A percentile compares a stretch with the other conserved stretches of the same genome.
Conservation (phyloP, 352 stramenopile species). For the Pythium volutum region DNA sequence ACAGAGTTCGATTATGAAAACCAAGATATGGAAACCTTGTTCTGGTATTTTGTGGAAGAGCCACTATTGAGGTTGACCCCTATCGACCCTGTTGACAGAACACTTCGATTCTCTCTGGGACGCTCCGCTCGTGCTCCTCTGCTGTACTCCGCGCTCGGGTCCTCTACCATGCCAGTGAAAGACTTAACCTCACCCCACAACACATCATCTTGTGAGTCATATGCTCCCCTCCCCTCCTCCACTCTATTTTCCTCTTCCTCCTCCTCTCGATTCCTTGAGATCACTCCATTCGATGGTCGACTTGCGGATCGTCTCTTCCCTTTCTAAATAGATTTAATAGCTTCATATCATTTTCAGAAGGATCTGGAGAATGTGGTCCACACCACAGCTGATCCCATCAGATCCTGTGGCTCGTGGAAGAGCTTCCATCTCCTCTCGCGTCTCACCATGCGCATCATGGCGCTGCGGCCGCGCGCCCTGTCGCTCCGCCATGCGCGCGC, state of each 20-base stretch:
- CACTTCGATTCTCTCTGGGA: neutral
- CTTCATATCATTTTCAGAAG: neutral
- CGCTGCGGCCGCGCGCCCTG: neutral
- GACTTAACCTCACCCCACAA: no score
- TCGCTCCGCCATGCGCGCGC: slow-evolving; percentile 12
- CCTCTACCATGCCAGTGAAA: no score
- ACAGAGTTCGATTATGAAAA: neutral
- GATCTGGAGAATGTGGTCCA: slow-evolving; percentile 3
- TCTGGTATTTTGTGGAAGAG: neutral
- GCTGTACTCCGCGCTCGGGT: neutral
- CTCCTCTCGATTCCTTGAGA: neutral
- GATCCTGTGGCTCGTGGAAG: neutral
- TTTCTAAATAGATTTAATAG: neutral
- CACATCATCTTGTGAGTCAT: no score
- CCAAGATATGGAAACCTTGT: neutral
- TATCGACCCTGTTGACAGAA: slow-evolving; percentile 1
- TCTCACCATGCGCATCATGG: neutral
- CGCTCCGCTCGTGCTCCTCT: neutral
- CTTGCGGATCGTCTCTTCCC: neutral
- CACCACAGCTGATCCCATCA: neutral
- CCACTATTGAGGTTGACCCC: neutral
- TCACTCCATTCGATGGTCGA: slow-evolving; percentile 1
- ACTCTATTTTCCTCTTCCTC: neutral
- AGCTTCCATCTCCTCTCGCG: neutral
- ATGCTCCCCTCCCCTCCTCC: no score